phyloP scores from a whole-genome alignment of 2,329 filamentous ascomycete genomes.

The Cryphonectria japonica region DNA sequence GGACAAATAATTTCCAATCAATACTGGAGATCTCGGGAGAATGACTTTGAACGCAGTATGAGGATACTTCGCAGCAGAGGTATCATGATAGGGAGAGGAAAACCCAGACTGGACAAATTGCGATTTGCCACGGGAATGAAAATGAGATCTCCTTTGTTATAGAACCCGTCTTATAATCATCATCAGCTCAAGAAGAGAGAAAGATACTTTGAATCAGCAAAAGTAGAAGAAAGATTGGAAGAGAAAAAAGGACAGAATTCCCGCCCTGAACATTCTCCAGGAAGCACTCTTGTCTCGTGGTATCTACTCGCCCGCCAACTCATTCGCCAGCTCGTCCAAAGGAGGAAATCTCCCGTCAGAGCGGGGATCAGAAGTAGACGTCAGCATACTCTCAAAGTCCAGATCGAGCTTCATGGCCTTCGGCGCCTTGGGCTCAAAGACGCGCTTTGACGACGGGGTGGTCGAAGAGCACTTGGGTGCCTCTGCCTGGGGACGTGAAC shows the following conservation, averaged over 20 bases:
- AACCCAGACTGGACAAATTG: neutral
- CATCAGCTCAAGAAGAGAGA: neutral
- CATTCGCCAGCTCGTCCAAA: neutral
- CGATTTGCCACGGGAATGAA: neutral
- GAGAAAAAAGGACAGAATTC: neutral
- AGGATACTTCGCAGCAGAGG: neutral
- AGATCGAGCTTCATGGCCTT: conserved; percentile 36
- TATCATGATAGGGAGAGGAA: neutral
- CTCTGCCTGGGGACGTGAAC: neutral
- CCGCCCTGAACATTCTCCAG: neutral
- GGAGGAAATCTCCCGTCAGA: neutral
- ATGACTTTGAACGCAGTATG: neutral
- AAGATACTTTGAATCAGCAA: too few species aligned
- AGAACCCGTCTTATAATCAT: neutral
- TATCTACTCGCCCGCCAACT: neutral
- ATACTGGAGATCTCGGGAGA: neutral
- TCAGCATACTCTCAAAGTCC: conserved; percentile 9
- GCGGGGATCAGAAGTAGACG: neutral
- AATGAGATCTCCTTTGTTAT: neutral
- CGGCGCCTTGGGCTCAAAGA: conserved; percentile 38
- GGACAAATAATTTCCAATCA: neutral
- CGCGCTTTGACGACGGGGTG: conserved; percentile 28
- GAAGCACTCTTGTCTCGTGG: neutral
- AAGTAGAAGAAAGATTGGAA: too few species aligned
- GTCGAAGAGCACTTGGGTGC: neutral